Base-by-base conservation (phyloP, 2,329 filamentous ascomycete species). In the Penicillium digitatum region DNA sequence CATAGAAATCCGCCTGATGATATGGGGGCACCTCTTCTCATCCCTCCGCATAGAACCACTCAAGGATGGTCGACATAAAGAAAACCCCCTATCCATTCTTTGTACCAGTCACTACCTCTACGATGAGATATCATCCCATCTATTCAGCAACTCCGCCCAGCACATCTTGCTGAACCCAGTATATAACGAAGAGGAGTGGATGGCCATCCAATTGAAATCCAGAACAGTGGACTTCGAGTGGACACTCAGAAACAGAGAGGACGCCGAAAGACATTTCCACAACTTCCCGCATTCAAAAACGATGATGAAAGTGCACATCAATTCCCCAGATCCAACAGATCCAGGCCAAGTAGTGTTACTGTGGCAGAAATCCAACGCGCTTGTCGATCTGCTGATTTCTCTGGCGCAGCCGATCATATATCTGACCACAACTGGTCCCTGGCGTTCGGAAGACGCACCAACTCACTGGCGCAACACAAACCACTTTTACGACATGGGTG, bases 11-110 rank as follows among this genome's bases (percentile, higher is more conserved):
- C 53, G 53, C 20, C 10, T 55, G 8, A 22, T 55, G 0, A 42
- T 55, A 22, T 55, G 53, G 53, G 48, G 29, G 1, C 12, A 42
- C n/a, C 39, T 55, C n/a, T 46, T 52, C 27, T 18, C n/a, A 6
- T 3, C 26, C 14, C 46, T 55, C 9, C 48, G 35, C 16, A 39
- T 5, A 29, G 11, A 12, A 29, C 29, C 31, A 18, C 16, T 3
- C 4, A 32, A 27, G 9, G 8, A 18, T n/a, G n/a, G 0, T n/a
- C 12, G 18, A 20, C 39, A 3, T 3, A 50, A n/a, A 10, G 11
- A 16, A 12, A 52, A 29, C 22, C 31, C 47, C n/a, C 29, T 42
- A 11, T 52, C 53, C 10, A 55, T 55, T 12, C 34, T 55, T 6
- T 18, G 16, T 27, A 16, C 37, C 20, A 55, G 42, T 14, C 16